Conservation (phyloP, 2,329 filamentous ascomycete genomes). For the Beauveria sp. region DNA sequence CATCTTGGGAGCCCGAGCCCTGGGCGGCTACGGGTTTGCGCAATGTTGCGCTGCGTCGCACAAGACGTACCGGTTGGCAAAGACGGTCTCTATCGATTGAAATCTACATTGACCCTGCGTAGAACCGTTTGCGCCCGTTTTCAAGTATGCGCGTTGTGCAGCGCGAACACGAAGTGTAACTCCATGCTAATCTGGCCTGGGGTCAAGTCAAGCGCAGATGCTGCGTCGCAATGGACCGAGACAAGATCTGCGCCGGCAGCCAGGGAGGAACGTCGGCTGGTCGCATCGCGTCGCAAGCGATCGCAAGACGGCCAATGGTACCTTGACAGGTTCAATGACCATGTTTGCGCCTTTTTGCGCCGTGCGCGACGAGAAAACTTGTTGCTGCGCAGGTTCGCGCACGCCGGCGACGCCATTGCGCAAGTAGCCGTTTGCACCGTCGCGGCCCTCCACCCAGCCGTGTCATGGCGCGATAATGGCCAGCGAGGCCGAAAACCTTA, state of each 20-base stretch:
- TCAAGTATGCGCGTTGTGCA: neutral
- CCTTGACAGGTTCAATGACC: neutral
- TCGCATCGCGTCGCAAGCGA: conserved; percentile 3
- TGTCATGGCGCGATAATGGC: neutral
- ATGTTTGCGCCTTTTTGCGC: neutral
- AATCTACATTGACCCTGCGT: neutral
- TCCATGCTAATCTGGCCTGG: too few relatives aligned
- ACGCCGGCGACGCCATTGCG: neutral
- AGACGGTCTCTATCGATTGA: neutral
- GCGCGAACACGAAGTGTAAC: neutral
- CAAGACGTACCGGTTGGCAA: neutral
- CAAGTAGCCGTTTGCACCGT: neutral
- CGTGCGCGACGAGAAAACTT: neutral
- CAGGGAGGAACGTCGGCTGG: neutral
- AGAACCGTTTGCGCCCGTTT: neutral
- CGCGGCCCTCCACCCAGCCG: neutral
- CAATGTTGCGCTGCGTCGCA: conserved; percentile 1
- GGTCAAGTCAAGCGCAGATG: neutral
- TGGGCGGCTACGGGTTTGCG: conserved; percentile 2
- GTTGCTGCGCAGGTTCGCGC: neutral
- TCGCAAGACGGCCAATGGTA: neutral
- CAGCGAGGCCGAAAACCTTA: neutral
- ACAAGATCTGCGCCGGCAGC: neutral
- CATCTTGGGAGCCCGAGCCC: neutral
- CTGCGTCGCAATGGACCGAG: neutral